phyloP scores from a whole-genome alignment of 495 filamentous ascomycete genomes.

The Neurospora sp. region DNA sequence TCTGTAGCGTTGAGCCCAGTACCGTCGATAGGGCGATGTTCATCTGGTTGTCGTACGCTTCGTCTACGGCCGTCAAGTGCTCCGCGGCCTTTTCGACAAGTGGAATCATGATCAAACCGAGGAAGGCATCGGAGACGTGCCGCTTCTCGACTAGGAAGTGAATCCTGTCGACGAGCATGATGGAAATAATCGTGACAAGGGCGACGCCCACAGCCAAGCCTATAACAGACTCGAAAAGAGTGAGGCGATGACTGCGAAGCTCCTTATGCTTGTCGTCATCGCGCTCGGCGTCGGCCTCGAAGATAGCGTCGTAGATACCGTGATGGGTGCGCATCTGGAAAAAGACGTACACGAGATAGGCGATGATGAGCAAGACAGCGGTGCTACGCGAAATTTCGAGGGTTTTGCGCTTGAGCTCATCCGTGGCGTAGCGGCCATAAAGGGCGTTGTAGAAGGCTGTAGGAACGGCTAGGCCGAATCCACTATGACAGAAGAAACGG shows the following conservation, averaged over 20 bases:
- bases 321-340: constrained; percentile 83
- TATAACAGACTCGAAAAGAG: constrained; percentile 62
- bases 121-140: constrained; percentile 64
- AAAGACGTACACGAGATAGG: constrained; percentile 66
- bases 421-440: constrained; percentile 10
- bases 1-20: constrained; percentile 81
- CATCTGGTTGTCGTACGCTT: constrained; percentile 79
- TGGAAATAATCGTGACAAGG: constrained; percentile 69
- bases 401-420: not conserved
- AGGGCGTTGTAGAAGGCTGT: constrained; percentile 64
- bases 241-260: constrained; percentile 57
- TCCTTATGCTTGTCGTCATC: constrained; percentile 63
- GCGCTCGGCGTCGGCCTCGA: constrained; percentile 60
- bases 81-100: constrained; percentile 88
- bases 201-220: constrained; percentile 57
- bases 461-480: constrained; percentile 73
- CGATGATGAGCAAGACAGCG: constrained; percentile 66
- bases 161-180: constrained; percentile 76
- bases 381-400: not conserved
- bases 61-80: constrained; percentile 82
- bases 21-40: constrained; percentile 90
- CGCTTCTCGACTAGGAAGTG: constrained; percentile 54
- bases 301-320: constrained; percentile 52
- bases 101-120: constrained; percentile 70
- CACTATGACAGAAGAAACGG: constrained; percentile 23